These are phyloP conservation scores for Phytophthora citricola DNA, from an alignment of 352 stramenopile species.

Conservation along the genomic window DNA sequence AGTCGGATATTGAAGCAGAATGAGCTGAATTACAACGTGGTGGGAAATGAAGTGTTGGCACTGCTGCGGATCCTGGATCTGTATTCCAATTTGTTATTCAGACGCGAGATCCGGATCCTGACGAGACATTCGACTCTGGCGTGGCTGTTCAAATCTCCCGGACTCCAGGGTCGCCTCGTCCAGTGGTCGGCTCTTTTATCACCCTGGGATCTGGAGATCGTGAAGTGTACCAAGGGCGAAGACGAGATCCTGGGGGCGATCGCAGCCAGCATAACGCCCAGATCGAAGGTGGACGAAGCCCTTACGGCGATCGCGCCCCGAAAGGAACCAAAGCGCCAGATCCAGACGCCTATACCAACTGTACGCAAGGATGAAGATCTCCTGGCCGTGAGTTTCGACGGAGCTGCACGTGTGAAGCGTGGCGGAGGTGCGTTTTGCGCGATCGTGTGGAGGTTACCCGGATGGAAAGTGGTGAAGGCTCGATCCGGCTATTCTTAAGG, in stretches of 20 bases:
- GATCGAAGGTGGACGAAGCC: no score
- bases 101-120: no score
- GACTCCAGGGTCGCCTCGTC: no score
- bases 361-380: slow-evolving; percentile 1
- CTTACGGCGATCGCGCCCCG: slow-evolving; percentile 4
- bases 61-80: no score
- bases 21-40: slow-evolving; percentile 16
- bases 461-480: slow-evolving; percentile 6
- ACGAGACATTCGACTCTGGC: no score
- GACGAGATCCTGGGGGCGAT: no score
- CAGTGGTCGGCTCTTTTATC: no score
- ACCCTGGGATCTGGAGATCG: no score
- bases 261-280: no score
- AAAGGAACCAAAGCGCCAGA: background rate
- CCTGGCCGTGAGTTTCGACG: slow-evolving; percentile 22
- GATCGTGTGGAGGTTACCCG: slow-evolving; percentile 22
- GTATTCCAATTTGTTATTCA: no score
- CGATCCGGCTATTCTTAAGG: background rate
- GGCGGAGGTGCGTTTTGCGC: slow-evolving; percentile 9
- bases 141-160: no score
- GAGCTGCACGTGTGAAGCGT: slow-evolving; percentile 16
- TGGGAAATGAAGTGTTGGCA: background rate
- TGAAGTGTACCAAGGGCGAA: no score
- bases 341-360: background rate
- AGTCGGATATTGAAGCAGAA: slow-evolving; percentile 16